Percentiles rank a stretch among this genome's conserved stretches.
phyloP scores from a whole-genome alignment of 148 eudicot genomes.

The Rhododendron henanense region DNA sequence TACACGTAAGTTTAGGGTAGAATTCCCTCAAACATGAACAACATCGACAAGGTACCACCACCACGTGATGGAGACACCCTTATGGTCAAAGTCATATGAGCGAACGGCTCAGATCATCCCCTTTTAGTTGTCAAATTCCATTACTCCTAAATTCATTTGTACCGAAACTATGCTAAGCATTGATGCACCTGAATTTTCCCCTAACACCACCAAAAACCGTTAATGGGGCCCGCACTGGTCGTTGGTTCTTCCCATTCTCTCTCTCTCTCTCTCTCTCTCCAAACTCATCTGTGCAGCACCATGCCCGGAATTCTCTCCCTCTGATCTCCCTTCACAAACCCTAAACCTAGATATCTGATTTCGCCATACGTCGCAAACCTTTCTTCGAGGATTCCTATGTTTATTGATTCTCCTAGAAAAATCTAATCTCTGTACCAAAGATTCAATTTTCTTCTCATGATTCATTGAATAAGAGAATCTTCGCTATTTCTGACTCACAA shows the following conservation, averaged over 20 bases:
- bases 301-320: not conserved
- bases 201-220: not conserved
- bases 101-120: not conserved
- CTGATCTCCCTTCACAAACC: conserved; percentile 2
- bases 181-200: not conserved
- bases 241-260: conserved; percentile 4
- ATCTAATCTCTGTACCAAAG: not conserved
- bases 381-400: not conserved
- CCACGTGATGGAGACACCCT: not conserved
- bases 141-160: not conserved
- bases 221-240: conserved; percentile 6
- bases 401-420: not conserved
- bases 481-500: not conserved
- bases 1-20: not conserved
- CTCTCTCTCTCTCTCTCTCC: not conserved
- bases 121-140: not conserved
- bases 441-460: not conserved
- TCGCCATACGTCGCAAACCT: not conserved
- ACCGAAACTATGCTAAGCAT: not conserved
- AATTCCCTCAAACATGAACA: not conserved
- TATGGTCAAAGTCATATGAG: not conserved
- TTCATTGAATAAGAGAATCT: not conserved
- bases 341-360: not conserved
- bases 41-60: not conserved
- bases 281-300: not conserved